These are phyloP conservation scores for Candida sphagnicola DNA, from an alignment of 805 yeast genomes.

Conservation along the genomic window DNA sequence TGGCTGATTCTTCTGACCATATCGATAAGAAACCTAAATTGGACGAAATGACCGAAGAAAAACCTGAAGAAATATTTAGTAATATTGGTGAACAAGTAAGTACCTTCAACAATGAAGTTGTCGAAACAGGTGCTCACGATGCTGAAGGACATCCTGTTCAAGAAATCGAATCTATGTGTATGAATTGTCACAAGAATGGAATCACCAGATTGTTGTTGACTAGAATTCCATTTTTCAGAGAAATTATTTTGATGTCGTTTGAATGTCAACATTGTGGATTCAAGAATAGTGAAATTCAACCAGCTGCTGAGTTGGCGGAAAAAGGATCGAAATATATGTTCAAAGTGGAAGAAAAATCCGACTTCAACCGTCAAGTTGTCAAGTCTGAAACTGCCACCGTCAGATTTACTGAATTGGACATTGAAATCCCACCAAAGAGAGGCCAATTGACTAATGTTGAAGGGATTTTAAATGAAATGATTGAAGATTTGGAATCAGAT, in stretches of 20 bases:
- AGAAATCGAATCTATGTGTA: conserved; percentile 90
- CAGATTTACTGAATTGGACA: conserved; percentile 76
- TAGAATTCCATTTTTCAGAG: conserved; percentile 85
- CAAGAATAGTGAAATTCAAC: conserved; percentile 88
- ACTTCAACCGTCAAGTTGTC: conserved; percentile 86
- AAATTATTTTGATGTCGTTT: conserved; percentile 90
- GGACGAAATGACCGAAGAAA: conserved; percentile 11
- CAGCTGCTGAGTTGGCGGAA: conserved; percentile 90
- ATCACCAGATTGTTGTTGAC: conserved; percentile 80
- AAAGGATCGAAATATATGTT: conserved; percentile 76
- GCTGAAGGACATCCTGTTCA: conserved; percentile 92
- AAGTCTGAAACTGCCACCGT: conserved; percentile 84
- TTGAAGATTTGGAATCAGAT: conserved; percentile 72
- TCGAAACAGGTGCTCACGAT: conserved; percentile 73
- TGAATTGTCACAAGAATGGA: conserved; percentile 91
- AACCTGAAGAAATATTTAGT: conserved; percentile 18
- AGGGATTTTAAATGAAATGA: conserved; percentile 81
- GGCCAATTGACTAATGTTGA: conserved; percentile 93
- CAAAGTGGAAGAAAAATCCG: conserved; percentile 63
- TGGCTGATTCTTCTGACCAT: conserved; percentile 5
- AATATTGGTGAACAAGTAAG: conserved; percentile 40
- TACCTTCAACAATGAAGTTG: conserved; percentile 41
- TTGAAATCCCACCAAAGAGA: conserved; percentile 92
- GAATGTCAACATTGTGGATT: conserved; percentile 93
- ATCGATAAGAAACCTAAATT: conserved; percentile 12